A percentile compares a stretch with the other conserved stretches of the same genome.
Evolutionary conservation across 495 filamentous ascomycete genomes (phyloP).

Genomic region (Stereocaulon alpinum): DNA sequence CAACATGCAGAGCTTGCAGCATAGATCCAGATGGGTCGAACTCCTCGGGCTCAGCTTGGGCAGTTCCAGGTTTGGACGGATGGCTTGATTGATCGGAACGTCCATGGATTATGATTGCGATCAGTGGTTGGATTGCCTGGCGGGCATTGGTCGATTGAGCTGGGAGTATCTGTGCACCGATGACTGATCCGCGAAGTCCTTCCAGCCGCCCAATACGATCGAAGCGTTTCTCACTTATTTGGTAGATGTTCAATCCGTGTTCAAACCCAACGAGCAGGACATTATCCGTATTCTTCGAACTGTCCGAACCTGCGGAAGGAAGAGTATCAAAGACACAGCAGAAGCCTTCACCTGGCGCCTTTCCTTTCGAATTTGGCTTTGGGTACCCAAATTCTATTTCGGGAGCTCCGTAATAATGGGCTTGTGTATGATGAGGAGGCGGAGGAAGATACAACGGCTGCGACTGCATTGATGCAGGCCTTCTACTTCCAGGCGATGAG

Average conservation of each 20-base stretch:
- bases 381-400: slow-evolving; percentile 39
- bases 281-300: slow-evolving; percentile 45
- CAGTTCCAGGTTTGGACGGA: slow-evolving; percentile 5
- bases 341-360: slow-evolving; percentile 54
- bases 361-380: slow-evolving; percentile 28
- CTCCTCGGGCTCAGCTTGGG: slow-evolving; percentile 15
- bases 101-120: slow-evolving; percentile 69
- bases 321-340: slow-evolving; percentile 74
- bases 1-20: slow-evolving; percentile 19
- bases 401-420: slow-evolving; percentile 55
- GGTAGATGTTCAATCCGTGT: slow-evolving; percentile 59
- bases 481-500: slow-evolving; percentile 17
- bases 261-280: slow-evolving; percentile 70
- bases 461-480: slow-evolving; percentile 31
- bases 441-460: slow-evolving; percentile 47
- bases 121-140: slow-evolving; percentile 44
- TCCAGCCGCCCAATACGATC: slow-evolving; percentile 56
- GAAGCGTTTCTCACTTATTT: slow-evolving; percentile 55
- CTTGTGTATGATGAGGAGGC: slow-evolving; percentile 69
- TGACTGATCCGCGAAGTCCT: slow-evolving; percentile 68
- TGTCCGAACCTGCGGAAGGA: slow-evolving; percentile 37
- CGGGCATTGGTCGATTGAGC: slow-evolving; percentile 39
- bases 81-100: slow-evolving; percentile 41
- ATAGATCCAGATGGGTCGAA: slow-evolving; percentile 22
- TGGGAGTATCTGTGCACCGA: slow-evolving; percentile 68